These are phyloP conservation scores for Suillus clintonianus DNA, from an alignment of 768 basidiomycete genomes.

Conservation along the genomic window DNA sequence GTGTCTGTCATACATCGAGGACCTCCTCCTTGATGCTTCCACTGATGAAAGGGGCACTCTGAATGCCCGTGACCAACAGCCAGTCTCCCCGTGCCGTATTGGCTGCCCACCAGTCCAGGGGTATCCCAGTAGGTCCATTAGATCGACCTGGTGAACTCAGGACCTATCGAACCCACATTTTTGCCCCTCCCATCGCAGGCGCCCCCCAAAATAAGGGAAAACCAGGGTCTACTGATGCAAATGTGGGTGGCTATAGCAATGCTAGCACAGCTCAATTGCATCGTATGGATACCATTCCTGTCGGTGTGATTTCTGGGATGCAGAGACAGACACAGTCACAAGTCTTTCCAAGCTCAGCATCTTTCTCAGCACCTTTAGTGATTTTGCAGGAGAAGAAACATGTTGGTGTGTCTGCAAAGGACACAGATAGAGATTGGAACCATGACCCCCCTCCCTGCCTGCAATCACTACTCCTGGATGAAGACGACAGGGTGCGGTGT, in stretches of 20 bases:
- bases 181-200: too few species aligned
- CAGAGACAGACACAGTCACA: constrained; percentile 22
- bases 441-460: constrained; percentile 29
- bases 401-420: constrained; percentile 4
- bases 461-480: constrained; percentile 34
- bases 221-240: constrained; percentile 43
- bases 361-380: not conserved
- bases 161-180: too few species aligned
- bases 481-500: constrained; percentile 26
- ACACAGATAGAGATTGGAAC: constrained; percentile 22
- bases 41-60: constrained; percentile 33
- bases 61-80: constrained; percentile 29
- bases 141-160: constrained; percentile 39
- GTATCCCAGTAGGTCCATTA: constrained; percentile 30
- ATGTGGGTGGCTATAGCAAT: constrained; percentile 11
- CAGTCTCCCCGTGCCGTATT: constrained; percentile 31
- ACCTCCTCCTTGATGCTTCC: constrained; percentile 49
- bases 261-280: constrained; percentile 20
- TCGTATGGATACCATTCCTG: constrained; percentile 35
- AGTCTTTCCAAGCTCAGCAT: constrained; percentile 17
- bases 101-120: constrained; percentile 32
- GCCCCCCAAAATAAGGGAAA: too few species aligned
- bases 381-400: constrained; percentile 2
- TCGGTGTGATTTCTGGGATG: constrained; percentile 18
- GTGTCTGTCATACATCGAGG: constrained; percentile 40